Percentiles rank a stretch among this genome's conserved stretches.
These are phyloP conservation scores for Arthrobotrys conoides DNA, from an alignment of 2,329 filamentous ascomycete species.

Conservation along the genomic window DNA sequence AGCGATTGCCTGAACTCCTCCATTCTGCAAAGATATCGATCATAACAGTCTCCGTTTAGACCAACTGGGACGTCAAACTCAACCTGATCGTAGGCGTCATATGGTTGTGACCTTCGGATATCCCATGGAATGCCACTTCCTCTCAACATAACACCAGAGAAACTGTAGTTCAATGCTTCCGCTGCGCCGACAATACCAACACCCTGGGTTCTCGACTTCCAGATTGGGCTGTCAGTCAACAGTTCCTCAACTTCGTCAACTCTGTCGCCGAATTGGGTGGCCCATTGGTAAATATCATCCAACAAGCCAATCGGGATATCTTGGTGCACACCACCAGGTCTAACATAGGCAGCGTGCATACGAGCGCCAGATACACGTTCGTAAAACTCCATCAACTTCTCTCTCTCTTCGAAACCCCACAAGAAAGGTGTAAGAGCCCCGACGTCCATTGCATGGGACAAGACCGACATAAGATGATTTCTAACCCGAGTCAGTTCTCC, in stretches of 20 bases:
- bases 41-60: conserved; percentile 98
- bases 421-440: conserved; percentile 97
- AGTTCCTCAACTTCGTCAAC: conserved; percentile 99
- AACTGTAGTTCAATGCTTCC: conserved; percentile 96
- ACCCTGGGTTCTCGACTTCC: conserved; percentile 92
- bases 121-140: conserved; percentile 97
- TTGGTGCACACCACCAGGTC: conserved; percentile 95
- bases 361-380: conserved; percentile 98
- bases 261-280: conserved; percentile 97
- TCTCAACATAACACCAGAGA: conserved; percentile 97
- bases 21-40: conserved; percentile 99
- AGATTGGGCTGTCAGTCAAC: conserved; percentile 99
- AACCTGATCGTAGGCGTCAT: conserved; percentile 97
- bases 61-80: conserved; percentile 98
- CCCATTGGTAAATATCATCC: conserved; percentile 99
- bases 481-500: conserved; percentile 92
- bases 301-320: conserved; percentile 93
- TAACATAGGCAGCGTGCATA: conserved; percentile 96
- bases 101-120: conserved; percentile 94
- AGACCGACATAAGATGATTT: conserved; percentile 97
- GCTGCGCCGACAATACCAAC: conserved; percentile 91
- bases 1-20: conserved; percentile 99
- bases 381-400: conserved; percentile 99
- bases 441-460: conserved; percentile 79
- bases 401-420: conserved; percentile 99